Percentiles rank a stretch among this genome's conserved stretches.
Evolutionary conservation across 75 land plant genomes (phyloP).

Genomic region (Pseudotsuga menziesii): DNA sequence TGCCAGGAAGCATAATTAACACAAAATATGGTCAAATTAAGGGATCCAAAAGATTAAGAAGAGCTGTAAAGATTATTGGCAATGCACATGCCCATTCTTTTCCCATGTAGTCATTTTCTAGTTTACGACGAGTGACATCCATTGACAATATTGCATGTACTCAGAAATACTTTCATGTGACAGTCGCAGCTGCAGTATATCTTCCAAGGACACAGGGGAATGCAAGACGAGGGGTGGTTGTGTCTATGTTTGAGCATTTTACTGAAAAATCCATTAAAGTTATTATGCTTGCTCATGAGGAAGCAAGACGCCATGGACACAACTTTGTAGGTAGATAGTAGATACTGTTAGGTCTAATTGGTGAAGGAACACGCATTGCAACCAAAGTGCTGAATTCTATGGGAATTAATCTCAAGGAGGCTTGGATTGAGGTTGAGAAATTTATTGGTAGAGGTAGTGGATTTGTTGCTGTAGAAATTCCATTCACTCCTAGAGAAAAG

Average conservation of each 20-base stretch:
- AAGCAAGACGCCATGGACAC: constrained; percentile 45
- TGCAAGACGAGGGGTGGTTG: constrained; percentile 27
- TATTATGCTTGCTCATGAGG: constrained; percentile 55
- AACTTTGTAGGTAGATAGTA: constrained; percentile 55
- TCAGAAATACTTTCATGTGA: not conserved
- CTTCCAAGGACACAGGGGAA: constrained; percentile 4
- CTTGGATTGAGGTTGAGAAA: constrained; percentile 54
- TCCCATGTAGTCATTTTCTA: not conserved
- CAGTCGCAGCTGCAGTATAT: constrained; percentile 11
- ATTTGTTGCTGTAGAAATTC: constrained; percentile 50
- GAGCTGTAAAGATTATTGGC: constrained; percentile 2
- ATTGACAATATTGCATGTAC: not conserved
- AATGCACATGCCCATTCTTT: not conserved
- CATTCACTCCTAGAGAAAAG: constrained; percentile 50
- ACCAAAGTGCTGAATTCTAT: constrained; percentile 51
- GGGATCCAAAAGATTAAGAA: constrained; percentile 7
- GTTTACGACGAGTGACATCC: constrained; percentile 2
- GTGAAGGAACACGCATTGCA: constrained; percentile 59
- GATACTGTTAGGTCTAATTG: constrained; percentile 48
- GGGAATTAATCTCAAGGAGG: constrained; percentile 54
- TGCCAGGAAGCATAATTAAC: constrained; percentile 4
- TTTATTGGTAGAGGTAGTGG: constrained; percentile 54
- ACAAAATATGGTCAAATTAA: not conserved
- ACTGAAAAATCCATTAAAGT: constrained; percentile 57
- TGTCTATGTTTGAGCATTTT: constrained; percentile 47